These are phyloP conservation scores for Striga asiatica DNA, from an alignment of 257 asterid genomes.

Conservation along the genomic window DNA sequence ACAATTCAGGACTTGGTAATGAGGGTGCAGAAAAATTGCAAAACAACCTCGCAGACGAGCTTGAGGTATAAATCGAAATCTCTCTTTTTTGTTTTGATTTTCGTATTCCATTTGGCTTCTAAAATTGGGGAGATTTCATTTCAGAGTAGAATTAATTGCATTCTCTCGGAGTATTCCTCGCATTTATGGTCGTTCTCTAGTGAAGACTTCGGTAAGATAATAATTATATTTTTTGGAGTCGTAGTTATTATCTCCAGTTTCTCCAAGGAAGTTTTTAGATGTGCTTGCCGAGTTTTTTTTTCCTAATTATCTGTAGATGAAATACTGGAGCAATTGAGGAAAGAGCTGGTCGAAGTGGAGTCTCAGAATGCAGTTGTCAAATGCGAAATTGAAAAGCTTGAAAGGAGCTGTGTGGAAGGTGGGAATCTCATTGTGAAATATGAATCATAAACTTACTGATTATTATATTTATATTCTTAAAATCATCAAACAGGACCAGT, in stretches of 20 bases:
- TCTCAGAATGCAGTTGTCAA: constrained; percentile 35
- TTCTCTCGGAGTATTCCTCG: constrained; percentile 28
- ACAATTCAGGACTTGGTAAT: constrained; percentile 9
- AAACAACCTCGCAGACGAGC: constrained; percentile 27
- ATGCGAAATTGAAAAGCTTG: constrained; percentile 45
- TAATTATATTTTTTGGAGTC: not conserved
- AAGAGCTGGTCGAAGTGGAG: constrained; percentile 44
- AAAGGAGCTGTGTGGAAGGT: constrained; percentile 46
- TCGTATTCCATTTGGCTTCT: not conserved
- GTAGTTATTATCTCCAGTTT: not conserved
- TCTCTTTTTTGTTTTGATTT: not conserved
- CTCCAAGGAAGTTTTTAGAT: not conserved
- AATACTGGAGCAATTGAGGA: constrained; percentile 35
- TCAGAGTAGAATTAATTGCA: constrained; percentile 40
- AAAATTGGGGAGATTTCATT: not conserved
- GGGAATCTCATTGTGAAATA: constrained; percentile 7
- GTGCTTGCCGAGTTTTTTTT: not conserved
- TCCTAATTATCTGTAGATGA: constrained; percentile 35
- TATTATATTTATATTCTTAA: not conserved
- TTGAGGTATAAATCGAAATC: constrained; percentile 32
- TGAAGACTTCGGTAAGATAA: constrained; percentile 41
- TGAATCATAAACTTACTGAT: not conserved
- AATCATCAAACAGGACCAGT: constrained; percentile 8
- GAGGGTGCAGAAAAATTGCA: constrained; percentile 29
- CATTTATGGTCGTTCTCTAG: constrained; percentile 27